These are phyloP conservation scores for Metschnikowia borealis DNA, from an alignment of 805 yeast species.

Conservation along the genomic window DNA sequence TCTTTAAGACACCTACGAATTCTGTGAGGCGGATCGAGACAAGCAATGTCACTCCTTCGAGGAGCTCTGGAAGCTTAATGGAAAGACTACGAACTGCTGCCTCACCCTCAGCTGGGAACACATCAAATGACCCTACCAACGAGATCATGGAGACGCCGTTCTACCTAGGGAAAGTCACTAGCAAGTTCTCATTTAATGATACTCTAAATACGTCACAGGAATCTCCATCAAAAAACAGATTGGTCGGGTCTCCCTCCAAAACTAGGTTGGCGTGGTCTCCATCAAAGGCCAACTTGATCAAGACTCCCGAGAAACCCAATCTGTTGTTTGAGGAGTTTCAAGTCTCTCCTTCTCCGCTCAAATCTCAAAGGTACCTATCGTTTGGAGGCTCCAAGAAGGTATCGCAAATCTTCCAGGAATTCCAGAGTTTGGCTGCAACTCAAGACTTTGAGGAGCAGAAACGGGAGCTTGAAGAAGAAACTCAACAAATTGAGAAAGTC, in stretches of 20 bases:
- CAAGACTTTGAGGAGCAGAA: constrained; percentile 18
- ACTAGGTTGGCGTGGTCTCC: neutral
- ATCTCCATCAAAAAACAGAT: neutral
- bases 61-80: constrained; percentile 9
- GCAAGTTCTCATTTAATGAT: constrained; percentile 13
- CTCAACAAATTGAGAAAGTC: constrained; percentile 5
- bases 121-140: neutral
- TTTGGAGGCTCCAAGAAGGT: constrained; percentile 26
- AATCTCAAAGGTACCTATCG: constrained; percentile 27
- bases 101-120: constrained; percentile 4
- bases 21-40: constrained; percentile 14
- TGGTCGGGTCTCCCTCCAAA: constrained; percentile 11
- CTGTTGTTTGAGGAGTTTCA: constrained; percentile 21
- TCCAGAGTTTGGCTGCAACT: constrained; percentile 28
- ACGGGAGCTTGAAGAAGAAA: constrained; percentile 16
- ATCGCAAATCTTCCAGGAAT: constrained; percentile 46
- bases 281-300: neutral
- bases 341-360: constrained; percentile 47
- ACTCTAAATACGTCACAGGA: neutral
- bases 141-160: constrained; percentile 12
- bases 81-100: constrained; percentile 11
- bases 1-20: constrained; percentile 38
- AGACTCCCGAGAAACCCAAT: constrained; percentile 16
- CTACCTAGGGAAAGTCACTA: constrained; percentile 15
- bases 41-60: constrained; percentile 14